Base-by-base conservation (phyloP, 768 basidiomycete genomes). In the Russula sp. region DNA sequence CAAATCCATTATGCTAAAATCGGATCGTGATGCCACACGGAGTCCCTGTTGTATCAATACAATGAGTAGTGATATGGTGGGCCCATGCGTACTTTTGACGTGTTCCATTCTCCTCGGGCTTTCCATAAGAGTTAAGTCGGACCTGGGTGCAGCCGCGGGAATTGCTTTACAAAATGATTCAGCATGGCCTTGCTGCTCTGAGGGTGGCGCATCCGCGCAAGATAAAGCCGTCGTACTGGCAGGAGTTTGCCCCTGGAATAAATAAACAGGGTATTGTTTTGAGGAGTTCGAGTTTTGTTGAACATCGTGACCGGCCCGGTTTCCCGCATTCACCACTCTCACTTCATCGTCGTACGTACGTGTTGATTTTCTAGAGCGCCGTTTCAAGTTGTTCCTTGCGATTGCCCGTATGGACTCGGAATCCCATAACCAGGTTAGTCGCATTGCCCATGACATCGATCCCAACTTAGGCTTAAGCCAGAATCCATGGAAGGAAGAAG, bases 11-110 rank as follows among this genome's bases (percentile, higher is more conserved):
- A 46, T 36, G n/a, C 9, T 46, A 32, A 46, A 13, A 58, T 32
- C 40, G n/a, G 40, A 51, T 52, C 28, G 18, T 7, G 3, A 26
- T 6, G 26, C 20, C 50, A 14, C 52, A 20, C 50, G 14, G 50
- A n/a, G 4, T n/a, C 28, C 10, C 38, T n/a, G n/a, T 59, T 28
- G 26, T 13, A 48, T 59, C 46, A 55, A 49, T 49, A 44, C 11
- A 52, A 54, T 34, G 5, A 10, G 40, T 28, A 26, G 1, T 24
- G 56, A 44, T 53, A 32, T 53, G 14, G 28, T 48, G 34, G 26
- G 38, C 28, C 48, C 46, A 13, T 49, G 28, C 44, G 53, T 49
- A 54, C 59, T n/a, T 38, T 36, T 55, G 63, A 50, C 63, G 56
- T 3, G 28, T 60, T 60, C 63, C 61, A 56, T 57, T 4, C 20